Conservation (phyloP, 768 basidiomycete genomes). For the Amylocystis lapponica region DNA sequence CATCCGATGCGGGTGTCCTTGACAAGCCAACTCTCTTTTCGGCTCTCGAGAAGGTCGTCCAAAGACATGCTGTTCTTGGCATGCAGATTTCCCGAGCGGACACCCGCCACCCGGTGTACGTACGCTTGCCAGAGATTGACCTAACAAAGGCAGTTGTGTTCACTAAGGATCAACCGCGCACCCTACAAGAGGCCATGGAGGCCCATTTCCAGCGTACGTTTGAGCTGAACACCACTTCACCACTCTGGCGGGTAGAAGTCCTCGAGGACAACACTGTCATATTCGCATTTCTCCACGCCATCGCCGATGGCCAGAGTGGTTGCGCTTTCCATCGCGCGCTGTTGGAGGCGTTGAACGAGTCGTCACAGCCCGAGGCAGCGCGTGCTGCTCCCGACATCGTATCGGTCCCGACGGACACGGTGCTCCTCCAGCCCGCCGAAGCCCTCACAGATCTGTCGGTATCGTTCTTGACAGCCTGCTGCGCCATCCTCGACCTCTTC, state of each 20-base stretch:
- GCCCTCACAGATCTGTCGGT: conserved; percentile 20
- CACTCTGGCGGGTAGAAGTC: conserved; percentile 35
- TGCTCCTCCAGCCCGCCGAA: conserved; percentile 26
- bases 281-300: conserved; percentile 33
- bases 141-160: conserved; percentile 27
- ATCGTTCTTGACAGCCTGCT: conserved; percentile 20
- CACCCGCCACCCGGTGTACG: conserved; percentile 16
- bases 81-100: conserved; percentile 22
- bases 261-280: conserved; percentile 27
- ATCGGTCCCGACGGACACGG: conserved; percentile 11
- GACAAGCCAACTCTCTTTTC: conserved; percentile 21
- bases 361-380: neutral
- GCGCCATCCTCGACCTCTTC: conserved; percentile 20
- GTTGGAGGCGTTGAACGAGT: conserved; percentile 24
- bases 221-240: conserved; percentile 20
- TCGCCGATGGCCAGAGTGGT: conserved; percentile 37
- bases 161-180: conserved; percentile 8
- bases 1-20: conserved; percentile 11
- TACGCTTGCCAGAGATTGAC: conserved; percentile 25
- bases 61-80: conserved; percentile 24
- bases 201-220: conserved; percentile 22
- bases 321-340: conserved; percentile 32
- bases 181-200: conserved; percentile 20
- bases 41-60: conserved; percentile 25
- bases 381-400: conserved; percentile 6